phyloP scores from a whole-genome alignment of 169 alveolate species.

The Theileria parva region DNA sequence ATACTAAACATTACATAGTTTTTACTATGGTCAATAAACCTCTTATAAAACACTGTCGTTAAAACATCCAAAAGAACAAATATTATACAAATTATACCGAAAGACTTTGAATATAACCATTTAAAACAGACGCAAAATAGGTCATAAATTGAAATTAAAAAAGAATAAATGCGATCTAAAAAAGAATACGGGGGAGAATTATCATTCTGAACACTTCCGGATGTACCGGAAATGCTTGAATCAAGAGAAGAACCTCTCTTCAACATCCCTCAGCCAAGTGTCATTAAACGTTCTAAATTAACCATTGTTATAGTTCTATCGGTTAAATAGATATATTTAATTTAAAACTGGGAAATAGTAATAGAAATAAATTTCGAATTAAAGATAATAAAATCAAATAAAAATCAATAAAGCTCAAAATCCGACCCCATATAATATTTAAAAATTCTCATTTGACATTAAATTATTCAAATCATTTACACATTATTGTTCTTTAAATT shows the following conservation, averaged over 20 bases:
- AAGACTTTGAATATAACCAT: constrained; percentile 13
- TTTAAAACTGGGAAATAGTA: background rate
- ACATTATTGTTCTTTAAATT: background rate
- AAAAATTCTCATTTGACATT: background rate
- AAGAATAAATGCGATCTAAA: constrained; percentile 8
- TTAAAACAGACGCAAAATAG: background rate
- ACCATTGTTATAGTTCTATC: background rate
- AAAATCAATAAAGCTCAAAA: background rate
- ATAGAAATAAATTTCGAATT: background rate
- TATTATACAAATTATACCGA: constrained; percentile 24
- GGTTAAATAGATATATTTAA: background rate
- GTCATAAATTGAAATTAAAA: background rate
- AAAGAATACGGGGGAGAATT: background rate
- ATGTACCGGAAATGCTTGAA: background rate
- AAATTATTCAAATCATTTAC: background rate
- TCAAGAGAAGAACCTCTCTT: constrained; percentile 16
- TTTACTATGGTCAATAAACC: constrained; percentile 62
- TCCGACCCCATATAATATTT: constrained; percentile 4
- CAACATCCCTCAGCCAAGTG: background rate
- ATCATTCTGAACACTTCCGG: background rate
- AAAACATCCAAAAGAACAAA: constrained; percentile 58
- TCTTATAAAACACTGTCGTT: constrained; percentile 46
- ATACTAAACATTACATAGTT: constrained; percentile 58
- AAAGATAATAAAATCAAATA: background rate
- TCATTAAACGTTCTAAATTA: background rate